Conservation (phyloP, 208 protist species). For the Leishmania tarentolae region DNA sequence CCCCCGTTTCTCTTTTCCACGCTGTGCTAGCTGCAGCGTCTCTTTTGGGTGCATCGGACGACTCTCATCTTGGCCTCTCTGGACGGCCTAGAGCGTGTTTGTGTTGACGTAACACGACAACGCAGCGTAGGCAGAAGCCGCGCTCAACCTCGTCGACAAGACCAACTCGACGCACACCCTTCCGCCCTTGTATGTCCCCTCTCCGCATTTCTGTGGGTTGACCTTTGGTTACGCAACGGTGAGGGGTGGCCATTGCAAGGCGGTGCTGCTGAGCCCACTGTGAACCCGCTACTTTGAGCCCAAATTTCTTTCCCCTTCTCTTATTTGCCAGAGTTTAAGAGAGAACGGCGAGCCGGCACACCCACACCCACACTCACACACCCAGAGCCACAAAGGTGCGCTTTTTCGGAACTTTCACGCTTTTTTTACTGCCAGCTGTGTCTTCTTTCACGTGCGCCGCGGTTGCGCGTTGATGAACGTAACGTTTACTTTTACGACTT, state of each 20-base stretch:
- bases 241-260: not conserved
- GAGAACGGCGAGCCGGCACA: not conserved
- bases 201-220: not conserved
- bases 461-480: conserved; percentile 11
- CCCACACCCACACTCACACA: not conserved
- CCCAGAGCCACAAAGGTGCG: not conserved
- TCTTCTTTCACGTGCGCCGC: not conserved
- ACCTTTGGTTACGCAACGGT: not conserved
- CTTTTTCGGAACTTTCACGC: conserved; percentile 1
- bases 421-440: conserved; percentile 9
- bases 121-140: not conserved
- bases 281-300: not conserved
- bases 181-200: not conserved
- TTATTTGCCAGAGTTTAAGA: not conserved
- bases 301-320: not conserved
- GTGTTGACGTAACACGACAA: not conserved
- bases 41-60: not conserved
- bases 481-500: not conserved
- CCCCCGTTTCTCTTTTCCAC: not conserved
- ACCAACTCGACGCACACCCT: not conserved
- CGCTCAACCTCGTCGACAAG: not conserved
- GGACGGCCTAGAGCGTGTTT: not conserved
- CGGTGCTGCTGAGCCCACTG: not conserved
- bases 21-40: not conserved
- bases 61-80: not conserved